Evolutionary conservation across 2,329 filamentous ascomycete species (phyloP), one percentile per base, ranked within the genome.

Genomic region (Exophiala oligosperma): DNA sequence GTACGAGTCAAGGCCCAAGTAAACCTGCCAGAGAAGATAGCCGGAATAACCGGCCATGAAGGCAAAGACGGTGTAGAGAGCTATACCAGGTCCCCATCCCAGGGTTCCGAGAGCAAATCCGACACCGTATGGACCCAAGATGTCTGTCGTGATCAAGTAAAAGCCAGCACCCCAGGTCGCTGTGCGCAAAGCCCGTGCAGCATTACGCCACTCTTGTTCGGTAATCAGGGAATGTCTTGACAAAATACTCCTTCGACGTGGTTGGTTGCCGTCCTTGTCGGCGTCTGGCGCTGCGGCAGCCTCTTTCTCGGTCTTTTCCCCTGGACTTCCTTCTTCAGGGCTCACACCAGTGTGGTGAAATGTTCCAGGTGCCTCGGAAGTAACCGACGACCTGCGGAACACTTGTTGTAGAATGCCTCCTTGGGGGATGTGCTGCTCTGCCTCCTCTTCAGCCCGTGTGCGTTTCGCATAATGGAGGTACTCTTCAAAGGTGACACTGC

Each of bases 81-180:
- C 75, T n/a, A 80, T 66, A 6, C 77, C 78, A 1, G 78, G 76
- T 5, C 73, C 75, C 64, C 75, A 74, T 17, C 76, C 76, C 67
- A 78, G 64, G 28, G 74, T 68, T 40, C 53, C 41, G 32, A 59
- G 56, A 65, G 68, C 48, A 71, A 65, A 72, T 2, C 73, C 73
- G 8, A 75, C 71, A 23, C 73, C 74, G 52, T 71, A 77, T 1
- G 76, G 76, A 0, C 78, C 78, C 4, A 80, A 66, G 48, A 80
- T 76, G 59, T 80, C 78, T 1, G 78, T 80, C 7, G 78, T 79
- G 64, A 80, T 80, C 49, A 80, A 70, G 52, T 78, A 80, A 62
- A 81, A 81, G 41, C 76, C 70, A 32, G 77, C 74, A 6, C 77
- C 76, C 70, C 64, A 66, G 1, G 73, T 73, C 0, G 78, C 79